phyloP scores from a whole-genome alignment of 768 basidiomycete genomes.

The Russula ochroleuca region DNA sequence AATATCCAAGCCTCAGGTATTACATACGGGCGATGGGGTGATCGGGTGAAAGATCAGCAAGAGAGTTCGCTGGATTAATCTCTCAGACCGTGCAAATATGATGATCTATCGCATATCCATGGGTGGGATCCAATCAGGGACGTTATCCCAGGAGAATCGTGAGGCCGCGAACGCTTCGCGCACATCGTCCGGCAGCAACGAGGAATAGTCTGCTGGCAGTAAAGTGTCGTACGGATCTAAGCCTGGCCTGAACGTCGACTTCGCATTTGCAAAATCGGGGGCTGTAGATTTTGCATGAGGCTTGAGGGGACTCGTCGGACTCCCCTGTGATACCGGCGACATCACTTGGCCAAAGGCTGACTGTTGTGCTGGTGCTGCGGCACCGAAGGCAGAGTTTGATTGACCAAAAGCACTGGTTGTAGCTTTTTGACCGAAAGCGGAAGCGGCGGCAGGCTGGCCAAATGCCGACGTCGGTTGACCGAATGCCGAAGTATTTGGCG shows the following conservation, averaged over 20 bases:
- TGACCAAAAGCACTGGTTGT: slow-evolving; percentile 42
- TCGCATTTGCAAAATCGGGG: slow-evolving; percentile 36
- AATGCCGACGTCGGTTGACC: slow-evolving; percentile 35
- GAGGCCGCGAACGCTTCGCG: slow-evolving; percentile 48
- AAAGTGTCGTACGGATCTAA: slow-evolving; percentile 50
- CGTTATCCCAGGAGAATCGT: slow-evolving; percentile 58
- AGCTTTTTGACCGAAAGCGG: slow-evolving; percentile 42
- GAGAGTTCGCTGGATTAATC: not conserved
- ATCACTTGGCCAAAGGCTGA: slow-evolving; percentile 12
- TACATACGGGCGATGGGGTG: not conserved
- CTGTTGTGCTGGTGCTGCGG: slow-evolving; percentile 18
- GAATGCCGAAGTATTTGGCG: slow-evolving; percentile 33
- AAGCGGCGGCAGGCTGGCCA: slow-evolving; percentile 34
- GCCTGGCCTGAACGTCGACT: slow-evolving; percentile 40
- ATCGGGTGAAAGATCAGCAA: not conserved
- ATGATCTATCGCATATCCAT: slow-evolving; percentile 45
- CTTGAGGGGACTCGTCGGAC: slow-evolving; percentile 13
- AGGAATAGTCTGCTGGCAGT: slow-evolving; percentile 54
- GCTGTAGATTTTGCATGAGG: slow-evolving; percentile 20
- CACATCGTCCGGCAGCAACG: slow-evolving; percentile 46
- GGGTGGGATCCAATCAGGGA: slow-evolving; percentile 72
- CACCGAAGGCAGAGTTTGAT: slow-evolving; percentile 43
- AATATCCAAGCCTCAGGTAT: not conserved
- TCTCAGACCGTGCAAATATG: not conserved
- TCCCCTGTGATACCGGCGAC: slow-evolving; percentile 12